Percentiles rank a stretch among this genome's conserved stretches.
Conservation (phyloP, 306 rosid genomes). For the Sophora flavescens region DNA sequence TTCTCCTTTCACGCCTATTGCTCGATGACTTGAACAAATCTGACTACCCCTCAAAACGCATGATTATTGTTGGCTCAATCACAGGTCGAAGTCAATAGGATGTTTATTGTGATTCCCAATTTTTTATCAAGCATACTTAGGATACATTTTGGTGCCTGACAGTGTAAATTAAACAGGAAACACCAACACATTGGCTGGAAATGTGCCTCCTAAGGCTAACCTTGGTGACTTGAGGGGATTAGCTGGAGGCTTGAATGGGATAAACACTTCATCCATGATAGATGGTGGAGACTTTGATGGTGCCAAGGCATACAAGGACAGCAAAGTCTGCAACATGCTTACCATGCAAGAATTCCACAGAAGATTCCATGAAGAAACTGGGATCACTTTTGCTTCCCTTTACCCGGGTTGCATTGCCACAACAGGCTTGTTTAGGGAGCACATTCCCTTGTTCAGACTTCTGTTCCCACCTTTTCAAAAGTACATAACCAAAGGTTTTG, state of each 20-base stretch:
- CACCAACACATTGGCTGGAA: constrained; percentile 55
- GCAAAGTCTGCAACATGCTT: constrained; percentile 96
- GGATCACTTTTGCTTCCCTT: constrained; percentile 86
- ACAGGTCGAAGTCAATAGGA: constrained; percentile 58
- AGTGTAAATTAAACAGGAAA: constrained; percentile 57
- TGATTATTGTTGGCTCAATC: constrained; percentile 90
- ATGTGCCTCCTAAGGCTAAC: constrained; percentile 91
- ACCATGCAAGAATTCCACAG: constrained; percentile 90
- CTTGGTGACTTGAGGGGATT: constrained; percentile 93
- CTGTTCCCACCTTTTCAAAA: constrained; percentile 94
- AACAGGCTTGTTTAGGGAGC: constrained; percentile 91
- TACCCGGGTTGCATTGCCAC: constrained; percentile 97
- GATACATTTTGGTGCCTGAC: constrained; percentile 29
- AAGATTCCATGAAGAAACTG: constrained; percentile 87
- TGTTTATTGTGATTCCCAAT: neutral
- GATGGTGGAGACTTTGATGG: constrained; percentile 91
- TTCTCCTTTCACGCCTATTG: constrained; percentile 81
- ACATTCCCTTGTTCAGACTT: constrained; percentile 84
- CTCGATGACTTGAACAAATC: constrained; percentile 79
- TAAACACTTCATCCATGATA: constrained; percentile 84
- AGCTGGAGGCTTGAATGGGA: constrained; percentile 75
- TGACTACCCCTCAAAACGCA: constrained; percentile 79
- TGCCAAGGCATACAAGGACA: constrained; percentile 95
- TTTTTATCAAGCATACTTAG: neutral
- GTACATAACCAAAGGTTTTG: constrained; percentile 86